Base-by-base conservation (phyloP, 2,329 filamentous ascomycete genomes). In the Diaporthe citrichinensis region DNA sequence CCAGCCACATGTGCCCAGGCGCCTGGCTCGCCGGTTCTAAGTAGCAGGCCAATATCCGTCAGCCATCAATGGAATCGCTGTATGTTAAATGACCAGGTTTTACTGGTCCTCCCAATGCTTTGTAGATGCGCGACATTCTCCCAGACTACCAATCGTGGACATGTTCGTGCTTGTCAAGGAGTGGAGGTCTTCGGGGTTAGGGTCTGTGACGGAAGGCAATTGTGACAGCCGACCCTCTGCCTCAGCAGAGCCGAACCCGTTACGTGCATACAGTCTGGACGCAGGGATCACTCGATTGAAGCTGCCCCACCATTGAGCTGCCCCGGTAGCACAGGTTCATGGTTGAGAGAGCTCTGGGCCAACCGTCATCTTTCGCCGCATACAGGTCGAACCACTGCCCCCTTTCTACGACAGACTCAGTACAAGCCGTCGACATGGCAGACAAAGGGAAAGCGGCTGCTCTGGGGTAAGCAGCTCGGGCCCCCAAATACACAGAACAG, bases 361-460 rank as follows among this genome's bases (percentile, higher is more conserved):
- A 31, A 46, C n/a, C 41, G 25, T 31, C 41, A 46, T 69, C 65
- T 55, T 53, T 39, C 49, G 49, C 49, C n/a, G 65, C 46, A 28
- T 12, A 53, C 62, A 53, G 23, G 62, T n/a, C 41, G 31, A 10
- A 51, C 31, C 44, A 39, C 20, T 20, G 23, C 12, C 28, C 31
- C 44, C 15, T 28, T n/a, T 34, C 55, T 17, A 14, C 34, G 23
- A 55, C 65, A 23, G 62, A 68, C 25, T 23, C n/a, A 65, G 49
- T 49, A 39, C 36, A 55, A 55, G 51, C 53, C 46, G 25, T 44
- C 51, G 74, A 75, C 17, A 87, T 87, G 86, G 84, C 85, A 57
- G 85, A 81, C 79, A 82, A 84, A 82, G 85, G 81, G 73, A 87
- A 87, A 78, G 81, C 82, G 75, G 73, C 79, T 72, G 82, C 79